These are phyloP conservation scores for Prosopis cineraria DNA, from an alignment of 306 rosid species.

Conservation along the genomic window DNA sequence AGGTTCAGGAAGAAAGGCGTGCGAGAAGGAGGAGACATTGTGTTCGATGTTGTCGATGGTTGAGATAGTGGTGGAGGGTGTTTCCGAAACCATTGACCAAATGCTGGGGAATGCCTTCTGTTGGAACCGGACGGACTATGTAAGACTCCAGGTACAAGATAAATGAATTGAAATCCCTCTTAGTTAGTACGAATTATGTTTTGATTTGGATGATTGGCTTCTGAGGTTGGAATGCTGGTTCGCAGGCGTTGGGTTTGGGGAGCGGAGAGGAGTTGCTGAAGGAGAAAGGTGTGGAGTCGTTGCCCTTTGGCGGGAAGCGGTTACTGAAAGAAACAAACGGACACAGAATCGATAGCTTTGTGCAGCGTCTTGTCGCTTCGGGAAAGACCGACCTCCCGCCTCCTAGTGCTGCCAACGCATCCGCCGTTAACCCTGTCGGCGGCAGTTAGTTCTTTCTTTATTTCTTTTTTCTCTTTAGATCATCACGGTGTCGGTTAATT, in stretches of 20 bases:
- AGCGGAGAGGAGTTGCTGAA: constrained; percentile 61
- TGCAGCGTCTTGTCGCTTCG: constrained; percentile 68
- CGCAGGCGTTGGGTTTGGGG: constrained; percentile 72
- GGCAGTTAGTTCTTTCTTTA: constrained; percentile 47
- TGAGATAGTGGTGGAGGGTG: constrained; percentile 86
- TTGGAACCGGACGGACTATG: constrained; percentile 86
- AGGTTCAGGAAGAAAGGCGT: constrained; percentile 6
- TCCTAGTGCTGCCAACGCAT: constrained; percentile 58
- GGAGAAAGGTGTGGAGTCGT: constrained; percentile 80
- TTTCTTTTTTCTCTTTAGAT: neutral
- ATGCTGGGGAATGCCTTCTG: constrained; percentile 95
- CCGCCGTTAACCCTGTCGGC: constrained; percentile 60
- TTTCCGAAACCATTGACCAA: constrained; percentile 93
- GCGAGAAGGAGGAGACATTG: constrained; percentile 40
- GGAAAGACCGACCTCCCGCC: constrained; percentile 44
- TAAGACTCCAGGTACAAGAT: constrained; percentile 78
- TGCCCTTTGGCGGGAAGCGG: constrained; percentile 99
- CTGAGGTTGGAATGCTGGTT: neutral
- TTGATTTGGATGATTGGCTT: neutral
- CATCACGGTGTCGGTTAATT: neutral
- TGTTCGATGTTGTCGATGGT: constrained; percentile 69
- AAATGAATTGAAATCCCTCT: neutral
- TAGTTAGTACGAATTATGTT: neutral
- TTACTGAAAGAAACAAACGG: constrained; percentile 95
- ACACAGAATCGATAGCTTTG: constrained; percentile 77